phyloP scores from a whole-genome alignment of 371 early-diverging fungal species.

The Actinomortierella wolfii region DNA sequence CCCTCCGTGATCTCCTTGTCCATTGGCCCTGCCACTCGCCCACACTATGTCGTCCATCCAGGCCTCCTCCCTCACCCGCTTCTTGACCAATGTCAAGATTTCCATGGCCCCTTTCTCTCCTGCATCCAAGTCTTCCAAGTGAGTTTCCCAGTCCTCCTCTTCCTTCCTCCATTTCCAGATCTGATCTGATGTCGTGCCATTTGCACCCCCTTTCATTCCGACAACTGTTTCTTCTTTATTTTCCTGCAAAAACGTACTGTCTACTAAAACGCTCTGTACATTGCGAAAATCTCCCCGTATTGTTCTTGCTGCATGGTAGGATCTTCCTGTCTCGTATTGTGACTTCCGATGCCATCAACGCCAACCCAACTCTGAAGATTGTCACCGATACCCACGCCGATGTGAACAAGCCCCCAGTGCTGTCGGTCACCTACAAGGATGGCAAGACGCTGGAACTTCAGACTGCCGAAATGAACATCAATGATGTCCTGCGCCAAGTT shows the following conservation, averaged over 20 bases:
- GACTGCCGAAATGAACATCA: slow-evolving; percentile 57
- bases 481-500: slow-evolving; percentile 55
- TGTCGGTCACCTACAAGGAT: slow-evolving; percentile 61
- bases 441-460: slow-evolving; percentile 59
- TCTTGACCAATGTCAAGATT: slow-evolving; percentile 45
- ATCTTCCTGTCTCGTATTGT: slow-evolving; percentile 63
- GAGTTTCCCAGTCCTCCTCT: background rate
- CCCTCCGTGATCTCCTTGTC: too few relatives aligned
- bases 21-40: too few relatives aligned
- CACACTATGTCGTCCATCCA: slow-evolving; percentile 17
- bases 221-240: background rate
- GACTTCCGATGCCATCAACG: slow-evolving; percentile 54
- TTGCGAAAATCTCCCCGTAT: background rate
- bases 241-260: background rate
- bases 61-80: slow-evolving; percentile 36
- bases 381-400: slow-evolving; percentile 54
- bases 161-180: too few relatives aligned
- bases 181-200: too few relatives aligned
- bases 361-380: slow-evolving; percentile 61
- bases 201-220: too few relatives aligned
- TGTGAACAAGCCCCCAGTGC: slow-evolving; percentile 51
- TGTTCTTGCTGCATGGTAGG: slow-evolving; percentile 29
- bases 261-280: background rate
- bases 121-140: slow-evolving; percentile 43
- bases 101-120: slow-evolving; percentile 45